A percentile compares a stretch with the other conserved stretches of the same genome.
These are phyloP conservation scores for Pyrenula aspistea DNA, from an alignment of 495 filamentous ascomycete species.

Conservation along the genomic window DNA sequence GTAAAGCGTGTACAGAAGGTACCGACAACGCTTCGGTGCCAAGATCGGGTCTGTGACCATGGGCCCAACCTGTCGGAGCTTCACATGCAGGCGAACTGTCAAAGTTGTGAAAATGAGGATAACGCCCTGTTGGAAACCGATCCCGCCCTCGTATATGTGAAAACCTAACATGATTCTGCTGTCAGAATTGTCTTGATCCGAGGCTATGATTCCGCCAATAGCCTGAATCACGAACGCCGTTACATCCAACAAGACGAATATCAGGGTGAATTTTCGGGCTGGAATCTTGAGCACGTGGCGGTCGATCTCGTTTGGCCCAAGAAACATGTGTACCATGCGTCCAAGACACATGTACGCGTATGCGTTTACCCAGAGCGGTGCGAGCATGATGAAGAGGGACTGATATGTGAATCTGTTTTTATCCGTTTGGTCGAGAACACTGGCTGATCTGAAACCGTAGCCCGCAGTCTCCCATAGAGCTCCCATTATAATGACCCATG, in stretches of 20 bases:
- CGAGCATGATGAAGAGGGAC: constrained; percentile 16
- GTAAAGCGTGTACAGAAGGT: constrained; percentile 39
- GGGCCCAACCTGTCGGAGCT: constrained; percentile 10
- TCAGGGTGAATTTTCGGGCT: constrained; percentile 31
- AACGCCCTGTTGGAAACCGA: constrained; percentile 48
- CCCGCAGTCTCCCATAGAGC: constrained; percentile 31
- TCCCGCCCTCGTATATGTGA: constrained; percentile 49
- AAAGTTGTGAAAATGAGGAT: constrained; percentile 39
- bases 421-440: constrained; percentile 13
- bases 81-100: constrained; percentile 33
- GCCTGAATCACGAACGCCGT: constrained; percentile 51
- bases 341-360: constrained; percentile 60
- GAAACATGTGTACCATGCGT: constrained; percentile 47
- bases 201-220: constrained; percentile 34
- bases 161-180: constrained; percentile 26
- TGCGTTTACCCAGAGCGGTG: constrained; percentile 43
- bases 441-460: constrained; percentile 23
- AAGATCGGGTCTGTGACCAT: constrained; percentile 1
- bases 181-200: constrained; percentile 6
- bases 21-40: constrained; percentile 7
- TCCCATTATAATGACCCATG: constrained; percentile 42
- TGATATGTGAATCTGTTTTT: constrained; percentile 3
- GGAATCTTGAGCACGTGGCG: constrained; percentile 35
- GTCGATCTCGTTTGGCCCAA: constrained; percentile 15
- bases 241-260: constrained; percentile 55